A percentile compares a stretch with the other conserved stretches of the same genome.
Evolutionary conservation across 257 asterid species (phyloP).

Genomic region (Primulina tabacum): DNA sequence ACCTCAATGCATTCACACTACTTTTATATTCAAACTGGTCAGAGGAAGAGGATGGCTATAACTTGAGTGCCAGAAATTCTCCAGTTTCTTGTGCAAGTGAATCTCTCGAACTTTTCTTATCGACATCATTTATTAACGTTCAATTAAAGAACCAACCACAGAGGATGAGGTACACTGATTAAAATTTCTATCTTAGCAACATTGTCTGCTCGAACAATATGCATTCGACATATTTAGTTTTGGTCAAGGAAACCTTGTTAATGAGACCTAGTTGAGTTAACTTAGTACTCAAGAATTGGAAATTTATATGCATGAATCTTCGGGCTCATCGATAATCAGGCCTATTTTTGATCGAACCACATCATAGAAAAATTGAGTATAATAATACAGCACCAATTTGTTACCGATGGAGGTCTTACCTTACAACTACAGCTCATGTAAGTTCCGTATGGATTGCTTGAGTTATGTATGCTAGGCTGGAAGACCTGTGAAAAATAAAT

Average conservation of each 20-base stretch:
- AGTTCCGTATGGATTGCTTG: background rate
- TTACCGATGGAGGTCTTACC: background rate
- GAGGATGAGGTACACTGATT: background rate
- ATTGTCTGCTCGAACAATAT: no score
- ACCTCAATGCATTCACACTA: background rate
- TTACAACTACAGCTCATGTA: background rate
- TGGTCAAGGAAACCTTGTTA: no score
- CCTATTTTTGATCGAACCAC: background rate
- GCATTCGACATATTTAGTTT: no score
- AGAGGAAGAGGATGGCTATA: background rate
- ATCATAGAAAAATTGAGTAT: background rate
- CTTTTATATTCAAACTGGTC: background rate
- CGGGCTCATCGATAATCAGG: background rate
- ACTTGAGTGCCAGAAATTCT: no score
- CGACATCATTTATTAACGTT: background rate
- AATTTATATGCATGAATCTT: background rate
- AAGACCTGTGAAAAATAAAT: no score
- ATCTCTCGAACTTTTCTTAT: background rate
- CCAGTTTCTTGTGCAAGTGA: background rate
- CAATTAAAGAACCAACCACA: background rate
- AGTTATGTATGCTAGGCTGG: background rate
- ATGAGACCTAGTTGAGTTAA: background rate
- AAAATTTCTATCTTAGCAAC: background rate
- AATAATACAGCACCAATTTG: background rate
- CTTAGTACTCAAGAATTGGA: background rate